A percentile compares a stretch with the other conserved stretches of the same genome.
Evolutionary conservation across 306 rosid species (phyloP).

Genomic region (Vicia sativa): DNA sequence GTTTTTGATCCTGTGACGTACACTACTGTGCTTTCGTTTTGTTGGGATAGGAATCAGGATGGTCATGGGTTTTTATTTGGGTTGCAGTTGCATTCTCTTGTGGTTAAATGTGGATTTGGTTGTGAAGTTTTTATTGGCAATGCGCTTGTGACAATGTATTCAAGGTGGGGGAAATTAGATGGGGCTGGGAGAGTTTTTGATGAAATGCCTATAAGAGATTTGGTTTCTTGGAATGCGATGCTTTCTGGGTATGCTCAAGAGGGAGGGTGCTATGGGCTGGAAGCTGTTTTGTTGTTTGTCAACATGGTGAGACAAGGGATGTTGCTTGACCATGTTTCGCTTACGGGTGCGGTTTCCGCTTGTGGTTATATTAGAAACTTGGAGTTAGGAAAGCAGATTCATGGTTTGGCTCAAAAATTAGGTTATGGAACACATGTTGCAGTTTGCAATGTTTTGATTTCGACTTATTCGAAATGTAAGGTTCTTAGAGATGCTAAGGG

Average conservation of each 20-base stretch:
- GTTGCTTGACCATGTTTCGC: constrained; percentile 69
- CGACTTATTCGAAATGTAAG: constrained; percentile 70
- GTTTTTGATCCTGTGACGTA: constrained; percentile 68
- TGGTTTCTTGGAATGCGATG: constrained; percentile 82
- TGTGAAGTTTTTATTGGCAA: constrained; percentile 74
- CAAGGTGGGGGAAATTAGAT: constrained; percentile 56
- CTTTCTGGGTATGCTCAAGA: constrained; percentile 77
- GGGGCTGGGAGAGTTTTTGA: constrained; percentile 70
- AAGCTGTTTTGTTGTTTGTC: constrained; percentile 57
- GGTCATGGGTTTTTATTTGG: constrained; percentile 60
- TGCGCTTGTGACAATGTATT: constrained; percentile 75
- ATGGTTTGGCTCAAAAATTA: constrained; percentile 61
- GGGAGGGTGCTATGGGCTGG: constrained; percentile 60
- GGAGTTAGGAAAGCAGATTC: constrained; percentile 70
- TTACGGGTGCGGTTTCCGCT: constrained; percentile 80
- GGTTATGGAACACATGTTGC: constrained; percentile 64
- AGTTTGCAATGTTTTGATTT: constrained; percentile 78
- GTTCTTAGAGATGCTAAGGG: constrained; percentile 57
- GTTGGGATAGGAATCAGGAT: constrained; percentile 43
- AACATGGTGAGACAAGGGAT: constrained; percentile 69
- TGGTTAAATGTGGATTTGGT: constrained; percentile 57
- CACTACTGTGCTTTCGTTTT: constrained; percentile 64
- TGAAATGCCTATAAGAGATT: constrained; percentile 63
- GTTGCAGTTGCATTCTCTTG: constrained; percentile 65
- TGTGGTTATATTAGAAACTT: constrained; percentile 67